These are phyloP conservation scores for Lachnellula willkommii DNA, from an alignment of 2,329 filamentous ascomycete species.

Conservation along the genomic window DNA sequence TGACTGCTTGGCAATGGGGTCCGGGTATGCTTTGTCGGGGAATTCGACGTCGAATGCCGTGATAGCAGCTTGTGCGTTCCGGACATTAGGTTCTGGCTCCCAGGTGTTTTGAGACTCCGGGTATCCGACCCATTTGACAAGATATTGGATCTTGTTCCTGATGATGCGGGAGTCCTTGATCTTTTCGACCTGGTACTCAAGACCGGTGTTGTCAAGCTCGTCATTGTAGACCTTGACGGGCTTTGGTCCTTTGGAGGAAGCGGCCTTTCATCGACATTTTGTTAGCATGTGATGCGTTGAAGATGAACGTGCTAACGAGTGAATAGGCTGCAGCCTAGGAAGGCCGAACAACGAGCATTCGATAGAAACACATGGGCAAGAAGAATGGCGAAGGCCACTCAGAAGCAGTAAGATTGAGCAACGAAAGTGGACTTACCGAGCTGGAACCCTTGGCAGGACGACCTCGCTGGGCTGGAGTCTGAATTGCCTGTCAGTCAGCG, in stretches of 20 bases:
- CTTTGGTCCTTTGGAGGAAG: neutral
- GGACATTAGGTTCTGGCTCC: conserved; percentile 15
- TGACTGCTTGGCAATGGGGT: too few species aligned
- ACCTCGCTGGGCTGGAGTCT: neutral
- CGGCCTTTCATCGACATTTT: neutral
- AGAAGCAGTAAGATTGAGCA: neutral
- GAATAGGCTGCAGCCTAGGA: neutral
- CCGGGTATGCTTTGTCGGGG: conserved; percentile 4
- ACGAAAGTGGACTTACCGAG: neutral
- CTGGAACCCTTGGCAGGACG: neutral
- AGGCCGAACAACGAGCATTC: neutral
- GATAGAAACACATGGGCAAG: neutral
- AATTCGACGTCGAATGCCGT: conserved; percentile 4
- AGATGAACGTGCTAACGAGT: neutral
- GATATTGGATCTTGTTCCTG: conserved; percentile 4
- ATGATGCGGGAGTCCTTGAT: conserved; percentile 11
- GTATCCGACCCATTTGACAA: conserved; percentile 17
- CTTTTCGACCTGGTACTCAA: conserved; percentile 14
- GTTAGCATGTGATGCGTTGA: neutral
- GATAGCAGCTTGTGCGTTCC: conserved; percentile 8
- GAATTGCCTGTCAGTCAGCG: neutral
- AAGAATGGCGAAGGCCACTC: neutral
- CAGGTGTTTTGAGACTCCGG: conserved; percentile 8
- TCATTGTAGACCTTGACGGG: neutral
- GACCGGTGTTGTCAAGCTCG: neutral